Evolutionary conservation across 768 basidiomycete genomes (phyloP).

Genomic region (Paxillus involutus): DNA sequence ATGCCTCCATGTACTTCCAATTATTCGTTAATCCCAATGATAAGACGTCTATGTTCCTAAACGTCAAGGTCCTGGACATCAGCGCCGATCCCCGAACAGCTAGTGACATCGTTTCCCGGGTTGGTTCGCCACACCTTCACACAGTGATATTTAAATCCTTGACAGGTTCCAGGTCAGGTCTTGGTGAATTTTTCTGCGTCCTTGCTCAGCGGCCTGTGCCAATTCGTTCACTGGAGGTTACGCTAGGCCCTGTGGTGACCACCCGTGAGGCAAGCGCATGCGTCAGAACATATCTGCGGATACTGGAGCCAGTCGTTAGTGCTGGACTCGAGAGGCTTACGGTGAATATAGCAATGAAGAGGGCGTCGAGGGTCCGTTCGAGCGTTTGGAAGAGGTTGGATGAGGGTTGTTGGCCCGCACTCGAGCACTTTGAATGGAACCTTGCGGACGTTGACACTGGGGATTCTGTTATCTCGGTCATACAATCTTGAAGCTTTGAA

Average conservation of each 20-base stretch:
- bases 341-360: slow-evolving; percentile 9
- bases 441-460: too few species aligned
- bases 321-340: slow-evolving; percentile 3
- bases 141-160: slow-evolving; percentile 1
- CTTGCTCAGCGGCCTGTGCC: slow-evolving; percentile 6
- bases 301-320: slow-evolving; percentile 3
- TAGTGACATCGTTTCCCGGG: slow-evolving; percentile 5
- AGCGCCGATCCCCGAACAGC: slow-evolving; percentile 4
- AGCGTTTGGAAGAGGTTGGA: slow-evolving; percentile 7
- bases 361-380: slow-evolving; percentile 7
- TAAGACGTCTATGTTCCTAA: background rate
- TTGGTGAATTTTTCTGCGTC: background rate
- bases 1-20: background rate
- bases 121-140: slow-evolving; percentile 9
- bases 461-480: too few species aligned
- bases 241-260: slow-evolving; percentile 5
- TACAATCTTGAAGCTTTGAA: too few species aligned
- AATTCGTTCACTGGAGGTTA: slow-evolving; percentile 1
- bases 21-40: too few species aligned
- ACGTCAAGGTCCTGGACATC: slow-evolving; percentile 4
- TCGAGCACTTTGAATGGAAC: too few species aligned
- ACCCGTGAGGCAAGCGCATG: slow-evolving; percentile 1
- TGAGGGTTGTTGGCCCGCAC: slow-evolving; percentile 4
- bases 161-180: background rate
- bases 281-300: background rate